A percentile compares a stretch with the other conserved stretches of the same genome.
These are phyloP conservation scores for Amaranthus tricolor DNA, from an alignment of 179 eudicot genomes.

Conservation along the genomic window DNA sequence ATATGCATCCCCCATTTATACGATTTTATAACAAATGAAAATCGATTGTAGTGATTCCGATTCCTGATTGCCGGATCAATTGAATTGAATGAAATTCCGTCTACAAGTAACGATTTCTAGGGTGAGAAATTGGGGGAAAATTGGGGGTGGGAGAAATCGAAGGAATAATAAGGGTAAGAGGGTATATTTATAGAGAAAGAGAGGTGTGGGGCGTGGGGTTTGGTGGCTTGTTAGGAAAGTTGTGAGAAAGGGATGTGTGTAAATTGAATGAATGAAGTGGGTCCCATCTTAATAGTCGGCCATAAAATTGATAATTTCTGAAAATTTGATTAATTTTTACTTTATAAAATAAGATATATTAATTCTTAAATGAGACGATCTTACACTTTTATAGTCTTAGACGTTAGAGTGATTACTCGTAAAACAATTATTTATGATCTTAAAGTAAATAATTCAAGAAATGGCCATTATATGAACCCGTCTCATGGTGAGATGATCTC, in stretches of 20 bases:
- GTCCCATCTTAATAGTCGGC: too few species aligned
- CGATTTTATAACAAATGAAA: not conserved
- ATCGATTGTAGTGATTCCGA: not conserved
- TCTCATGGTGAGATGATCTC: too few species aligned
- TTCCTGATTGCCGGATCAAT: not conserved
- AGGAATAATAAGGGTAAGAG: not conserved
- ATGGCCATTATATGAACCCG: too few species aligned
- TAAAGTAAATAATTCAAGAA: too few species aligned
- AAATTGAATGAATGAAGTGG: too few species aligned
- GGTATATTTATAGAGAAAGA: not conserved
- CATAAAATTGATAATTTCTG: too few species aligned
- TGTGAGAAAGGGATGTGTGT: slow-evolving; percentile 14
- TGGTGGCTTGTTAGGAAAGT: slow-evolving; percentile 27
- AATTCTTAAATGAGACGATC: too few species aligned
- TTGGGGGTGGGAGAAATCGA: not conserved
- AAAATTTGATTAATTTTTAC: too few species aligned
- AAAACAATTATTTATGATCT: too few species aligned
- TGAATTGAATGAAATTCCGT: not conserved
- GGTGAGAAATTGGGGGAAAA: slow-evolving; percentile 7
- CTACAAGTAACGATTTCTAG: not conserved
- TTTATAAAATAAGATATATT: too few species aligned
- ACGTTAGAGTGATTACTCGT: too few species aligned
- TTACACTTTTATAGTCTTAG: too few species aligned
- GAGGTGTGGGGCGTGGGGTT: not conserved
- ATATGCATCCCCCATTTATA: slow-evolving; percentile 47